phyloP scores from a whole-genome alignment of 1,139 yeast genomes.

The Taphrina communis region DNA sequence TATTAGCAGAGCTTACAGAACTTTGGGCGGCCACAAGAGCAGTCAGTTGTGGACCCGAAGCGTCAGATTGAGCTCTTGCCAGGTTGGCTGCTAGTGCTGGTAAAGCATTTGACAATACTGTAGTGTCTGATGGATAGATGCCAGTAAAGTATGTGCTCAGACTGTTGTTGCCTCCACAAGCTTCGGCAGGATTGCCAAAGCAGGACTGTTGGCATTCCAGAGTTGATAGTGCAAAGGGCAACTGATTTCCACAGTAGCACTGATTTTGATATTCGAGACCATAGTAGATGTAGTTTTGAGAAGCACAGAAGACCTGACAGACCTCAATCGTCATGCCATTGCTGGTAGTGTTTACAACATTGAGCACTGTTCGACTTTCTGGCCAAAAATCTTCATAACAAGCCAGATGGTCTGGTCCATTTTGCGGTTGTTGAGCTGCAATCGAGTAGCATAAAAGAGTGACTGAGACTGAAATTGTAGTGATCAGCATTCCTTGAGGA shows the following conservation, averaged over 20 bases:
- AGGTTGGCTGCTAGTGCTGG: slow-evolving; percentile 15
- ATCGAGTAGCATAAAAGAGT: not conserved
- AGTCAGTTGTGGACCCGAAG: not conserved
- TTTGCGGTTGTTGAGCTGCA: slow-evolving; percentile 13
- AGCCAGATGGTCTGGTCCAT: slow-evolving; percentile 14
- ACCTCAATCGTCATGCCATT: slow-evolving; percentile 33
- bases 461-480: not conserved
- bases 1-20: not conserved
- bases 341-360: slow-evolving; percentile 11
- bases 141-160: slow-evolving; percentile 23
- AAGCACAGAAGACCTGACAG: slow-evolving; percentile 29
- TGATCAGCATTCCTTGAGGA: not conserved
- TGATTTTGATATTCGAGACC: slow-evolving; percentile 39
- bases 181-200: slow-evolving; percentile 33
- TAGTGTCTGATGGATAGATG: not conserved
- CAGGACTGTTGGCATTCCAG: slow-evolving; percentile 29
- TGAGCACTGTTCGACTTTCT: slow-evolving; percentile 21
- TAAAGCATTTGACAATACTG: not conserved
- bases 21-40: slow-evolving; percentile 8
- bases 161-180: slow-evolving; percentile 33
- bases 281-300: slow-evolving; percentile 26
- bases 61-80: slow-evolving; percentile 9
- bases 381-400: slow-evolving; percentile 33
- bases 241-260: slow-evolving; percentile 40
- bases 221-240: slow-evolving; percentile 10